Evolutionary conservation across 2,329 filamentous ascomycete genomes (phyloP), one percentile per base, ranked within the genome.

Genomic region (Neonectria neomacrospora): DNA sequence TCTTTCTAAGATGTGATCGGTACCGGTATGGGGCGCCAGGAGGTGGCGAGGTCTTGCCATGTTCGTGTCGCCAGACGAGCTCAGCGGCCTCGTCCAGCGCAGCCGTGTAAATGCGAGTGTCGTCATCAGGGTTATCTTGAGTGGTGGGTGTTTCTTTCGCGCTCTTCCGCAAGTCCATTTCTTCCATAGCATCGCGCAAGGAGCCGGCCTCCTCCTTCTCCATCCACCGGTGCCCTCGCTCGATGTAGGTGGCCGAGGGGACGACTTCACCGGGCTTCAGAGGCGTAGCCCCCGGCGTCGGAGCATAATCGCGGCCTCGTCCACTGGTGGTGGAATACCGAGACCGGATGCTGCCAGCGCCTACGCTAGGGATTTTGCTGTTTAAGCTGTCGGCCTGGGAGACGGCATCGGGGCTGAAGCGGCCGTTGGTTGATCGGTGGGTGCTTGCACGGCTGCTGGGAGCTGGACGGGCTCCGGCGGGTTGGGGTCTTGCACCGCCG

Each of bases 31-130:
- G 87, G 1, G 88, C 86, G 45, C 88, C 85, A 3, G 90, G 89
- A 64, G 85, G 81, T n/a, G 80, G 81, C 1, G 80, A 76, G 62
- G 83, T 77, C 51, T 71, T 73, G 8, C 86, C 86, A 68, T 93
- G 85, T 74, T 90, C 84, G 74, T 95, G 92, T 73, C 89, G 88
- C 85, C 88, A 94, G 45, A 95, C 92, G 48, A 95, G 82, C 75
- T 94, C 91, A 1, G 91, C 89, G 11, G 92, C 92, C 76, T 95
- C 92, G 63, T 93, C 83, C 64, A 92, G 88, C 30, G 92, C 92
- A 42, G 90, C 90, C 12, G 86, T 81, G 75, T 92, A 91, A 52
- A 94, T 76, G 47, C 86, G 86, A 62, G 90, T 88, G 20, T 90
- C 88, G 2, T 88, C 83, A 28, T 82, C 80, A 42, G 74, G 63